Evolutionary conservation across 129 eudicot genomes (phyloP), one percentile per base, ranked within the genome.

Genomic region (Ambrosia trifida): DNA sequence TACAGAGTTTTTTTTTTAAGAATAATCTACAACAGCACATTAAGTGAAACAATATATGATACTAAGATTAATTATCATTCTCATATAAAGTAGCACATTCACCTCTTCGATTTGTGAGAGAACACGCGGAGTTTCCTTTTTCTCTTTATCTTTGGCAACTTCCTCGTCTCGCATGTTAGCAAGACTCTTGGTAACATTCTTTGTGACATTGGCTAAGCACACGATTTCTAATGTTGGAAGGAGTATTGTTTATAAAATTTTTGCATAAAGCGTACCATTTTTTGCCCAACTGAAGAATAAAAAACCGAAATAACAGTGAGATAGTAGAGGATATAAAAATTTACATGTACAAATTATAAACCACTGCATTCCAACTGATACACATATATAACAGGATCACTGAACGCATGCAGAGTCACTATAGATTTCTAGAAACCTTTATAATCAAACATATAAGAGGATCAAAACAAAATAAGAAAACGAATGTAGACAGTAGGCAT

Each of bases 221-320:
- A 72, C 90, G 99, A 72, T 95, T 95, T 79, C 86, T 88, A 49
- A 90, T 88, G 81, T 96, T 90, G 35, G 91, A 74, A 17, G 91
- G 89, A 82, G 85, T 90, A 73, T 83, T 90, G 52, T 94, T 81
- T 81, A 95, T 82, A 79, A 80, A 95, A 24, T 90, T 90, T 84
- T 90, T 95, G 89, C 97, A 95, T 72, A 82, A 81, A 63, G 90
- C 97, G 16, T 97, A 95, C 99, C 97, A 95, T 79, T 95, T 88
- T 80, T 95, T 95, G 10, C 96, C 99, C 82, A 90, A 97, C 99
- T 95, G 87, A 45, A 75, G 72, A 63, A n/a, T 16, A 58, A 68
- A 36, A 38, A 69, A 53, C 69, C 6, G 43, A 17, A 32, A 63
- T 20, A 11, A 52, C 76, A 60, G 31, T 52, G 28, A 84, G 73